Base-by-base conservation (phyloP, 495 filamentous ascomycete genomes). In the Penicillium soppii region DNA sequence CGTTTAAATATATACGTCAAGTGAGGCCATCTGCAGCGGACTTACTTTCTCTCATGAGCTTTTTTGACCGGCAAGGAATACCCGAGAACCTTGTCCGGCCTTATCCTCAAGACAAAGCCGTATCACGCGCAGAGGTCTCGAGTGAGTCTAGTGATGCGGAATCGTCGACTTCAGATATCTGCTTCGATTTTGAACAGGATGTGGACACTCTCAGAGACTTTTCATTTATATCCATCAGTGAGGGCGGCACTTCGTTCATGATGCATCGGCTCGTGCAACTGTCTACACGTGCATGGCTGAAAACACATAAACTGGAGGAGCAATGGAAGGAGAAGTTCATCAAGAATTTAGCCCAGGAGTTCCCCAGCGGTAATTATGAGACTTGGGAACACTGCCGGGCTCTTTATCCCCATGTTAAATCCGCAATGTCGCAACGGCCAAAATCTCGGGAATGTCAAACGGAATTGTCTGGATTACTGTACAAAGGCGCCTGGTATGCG, bases 11-110 rank as follows among this genome's bases (percentile, higher is more conserved):
- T 35, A 63, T 67, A 22, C 47, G 40, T 9, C 27, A 37, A 9
- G 44, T 32, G 19, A 55, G 44, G 49, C 54, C 3, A 9, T 57
- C 43, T n/a, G 53, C 55, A 1, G 56, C 56, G 23, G 48, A 62
- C 0, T 45, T 67, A 7, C 44, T 67, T 16, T 59, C 61, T 27
- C 50, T 65, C 3, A 64, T 67, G 56, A 61, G 56, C 54, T 64
- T 68, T 44, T 58, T 58, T 21, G 50, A 68, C 56, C 26, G 39
- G 25, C 44, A 58, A 43, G 50, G 38, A 1, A 58, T 58, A 2
- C 55, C 44, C 17, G 55, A 58, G n/a, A 25, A 25, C 20, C 43
- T 57, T 32, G 13, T 32, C 29, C 10, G 10, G 29, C 5, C 8
- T 5, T 12, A 12, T 7, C 29, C 29, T 32, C 8, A 32, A 12